These are phyloP conservation scores for Metarhizium humberi DNA, from an alignment of 2,329 filamentous ascomycete species.

Conservation along the genomic window DNA sequence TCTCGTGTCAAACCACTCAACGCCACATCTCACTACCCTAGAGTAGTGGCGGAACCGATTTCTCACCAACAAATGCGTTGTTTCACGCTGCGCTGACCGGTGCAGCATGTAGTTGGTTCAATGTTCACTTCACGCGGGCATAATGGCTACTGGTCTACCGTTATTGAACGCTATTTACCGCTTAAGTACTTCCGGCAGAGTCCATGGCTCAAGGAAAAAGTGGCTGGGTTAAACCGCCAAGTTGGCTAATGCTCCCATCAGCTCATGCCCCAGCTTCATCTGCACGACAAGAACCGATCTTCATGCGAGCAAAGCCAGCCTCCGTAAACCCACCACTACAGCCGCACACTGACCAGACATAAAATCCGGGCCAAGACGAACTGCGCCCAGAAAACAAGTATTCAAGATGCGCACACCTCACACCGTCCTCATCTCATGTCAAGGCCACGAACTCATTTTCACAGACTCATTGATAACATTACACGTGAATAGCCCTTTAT, in stretches of 20 bases:
- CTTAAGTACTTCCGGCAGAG: no score
- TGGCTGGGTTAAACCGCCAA: no score
- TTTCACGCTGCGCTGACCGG: not conserved
- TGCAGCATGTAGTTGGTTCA: not conserved
- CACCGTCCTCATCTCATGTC: no score
- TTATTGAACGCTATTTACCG: no score
- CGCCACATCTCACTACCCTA: not conserved
- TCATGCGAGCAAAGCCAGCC: not conserved
- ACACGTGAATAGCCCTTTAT: not conserved
- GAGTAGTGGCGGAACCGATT: no score
- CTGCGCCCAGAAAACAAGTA: not conserved
- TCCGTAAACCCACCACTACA: not conserved
- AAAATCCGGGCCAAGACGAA: not conserved
- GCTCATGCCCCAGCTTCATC: slow-evolving; percentile 2
- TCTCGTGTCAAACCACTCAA: no score
- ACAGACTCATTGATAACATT: not conserved
- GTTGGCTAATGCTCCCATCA: no score
- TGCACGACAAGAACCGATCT: not conserved
- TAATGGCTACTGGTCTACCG: no score
- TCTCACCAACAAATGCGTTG: not conserved
- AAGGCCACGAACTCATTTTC: not conserved
- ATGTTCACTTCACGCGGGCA: no score
- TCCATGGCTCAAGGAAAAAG: no score
- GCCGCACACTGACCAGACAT: not conserved
- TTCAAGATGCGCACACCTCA: not conserved